These are phyloP conservation scores for Fistulinella prunicolor DNA, from an alignment of 768 basidiomycete genomes.

Conservation along the genomic window DNA sequence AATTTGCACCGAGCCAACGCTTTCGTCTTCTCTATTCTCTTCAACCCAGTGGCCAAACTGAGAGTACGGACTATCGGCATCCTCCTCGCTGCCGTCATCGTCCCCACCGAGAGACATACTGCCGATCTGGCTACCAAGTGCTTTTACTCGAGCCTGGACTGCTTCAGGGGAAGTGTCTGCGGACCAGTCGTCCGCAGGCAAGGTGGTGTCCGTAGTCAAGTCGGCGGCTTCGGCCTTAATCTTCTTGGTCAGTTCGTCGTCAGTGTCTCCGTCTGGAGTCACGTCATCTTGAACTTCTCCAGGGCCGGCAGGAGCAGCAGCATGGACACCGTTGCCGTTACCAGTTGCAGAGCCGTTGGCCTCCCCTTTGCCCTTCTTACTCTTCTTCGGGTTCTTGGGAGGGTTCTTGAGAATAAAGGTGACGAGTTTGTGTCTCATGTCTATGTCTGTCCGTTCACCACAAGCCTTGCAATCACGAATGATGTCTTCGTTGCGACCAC, in stretches of 20 bases:
- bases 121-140: constrained; percentile 59
- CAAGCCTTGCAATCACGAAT: constrained; percentile 98
- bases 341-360: constrained; percentile 52
- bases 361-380: constrained; percentile 49
- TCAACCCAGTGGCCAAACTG: constrained; percentile 83
- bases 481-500: constrained; percentile 77
- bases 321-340: constrained; percentile 45
- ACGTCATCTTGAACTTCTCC: constrained; percentile 42
- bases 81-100: constrained; percentile 89
- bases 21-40: constrained; percentile 52
- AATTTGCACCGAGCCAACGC: constrained; percentile 52
- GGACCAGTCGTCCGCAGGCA: constrained; percentile 81
- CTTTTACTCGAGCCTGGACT: constrained; percentile 76
- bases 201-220: constrained; percentile 57
- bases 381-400: constrained; percentile 81
- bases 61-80: constrained; percentile 80
- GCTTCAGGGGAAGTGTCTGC: constrained; percentile 90
- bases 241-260: constrained; percentile 85
- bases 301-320: constrained; percentile 36
- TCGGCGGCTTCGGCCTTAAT: constrained; percentile 89
- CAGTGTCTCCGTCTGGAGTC: constrained; percentile 62
- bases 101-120: constrained; percentile 53
- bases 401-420: constrained; percentile 98
- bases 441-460: constrained; percentile 85
- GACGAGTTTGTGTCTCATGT: constrained; percentile 95